Evolutionary conservation across 768 basidiomycete species (phyloP), one percentile per base, ranked within the genome.

Genomic region (Rickenella mellea): DNA sequence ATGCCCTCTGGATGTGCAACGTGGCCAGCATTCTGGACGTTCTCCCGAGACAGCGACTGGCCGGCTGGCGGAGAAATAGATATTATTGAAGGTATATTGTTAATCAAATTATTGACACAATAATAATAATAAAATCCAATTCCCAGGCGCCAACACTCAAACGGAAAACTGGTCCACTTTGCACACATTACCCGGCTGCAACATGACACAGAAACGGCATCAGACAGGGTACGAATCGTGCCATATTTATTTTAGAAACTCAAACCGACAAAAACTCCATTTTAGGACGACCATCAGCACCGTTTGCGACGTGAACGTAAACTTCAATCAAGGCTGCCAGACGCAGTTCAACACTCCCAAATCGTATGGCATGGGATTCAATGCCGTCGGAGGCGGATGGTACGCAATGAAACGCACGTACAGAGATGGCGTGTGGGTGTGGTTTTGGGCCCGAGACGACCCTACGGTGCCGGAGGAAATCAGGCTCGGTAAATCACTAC

Each of bases 21-120:
- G 14, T 81, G 79, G 79, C 78, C 78, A 2, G 78, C 78, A 1
- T 79, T 71, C 52, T 80, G 78, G 78, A 72, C 74, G 27, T 42
- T 71, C 44, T 75, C 74, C 47, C 36, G 54, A 43, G 39, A 49
- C 17, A 72, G 73, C 0, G 74, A 71, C 5, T 81, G 78, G 79
- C 79, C 80, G 0, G 31, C 61, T 2, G 73, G 72, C n/a, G 77
- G 77, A 4, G 77, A 79, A 51, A 33, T 51, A 48, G 38, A 51
- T 28, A 26, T 40, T 36, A 29, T 51, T 48, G 20, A 46, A 51
- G 31, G 49, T 36, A 36, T 36, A 22, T 36, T 6, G 33, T 15
- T 22, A 19, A 3, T 36, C 2, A 5, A n/a, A n/a, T n/a, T n/a
- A n/a, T n/a, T n/a, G n/a, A 10, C 9, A 17, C 33, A 15, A 3